Evolutionary conservation across 2,329 filamentous ascomycete genomes (phyloP), one percentile per base, ranked within the genome.

Genomic region (Aspergillus versicolor): DNA sequence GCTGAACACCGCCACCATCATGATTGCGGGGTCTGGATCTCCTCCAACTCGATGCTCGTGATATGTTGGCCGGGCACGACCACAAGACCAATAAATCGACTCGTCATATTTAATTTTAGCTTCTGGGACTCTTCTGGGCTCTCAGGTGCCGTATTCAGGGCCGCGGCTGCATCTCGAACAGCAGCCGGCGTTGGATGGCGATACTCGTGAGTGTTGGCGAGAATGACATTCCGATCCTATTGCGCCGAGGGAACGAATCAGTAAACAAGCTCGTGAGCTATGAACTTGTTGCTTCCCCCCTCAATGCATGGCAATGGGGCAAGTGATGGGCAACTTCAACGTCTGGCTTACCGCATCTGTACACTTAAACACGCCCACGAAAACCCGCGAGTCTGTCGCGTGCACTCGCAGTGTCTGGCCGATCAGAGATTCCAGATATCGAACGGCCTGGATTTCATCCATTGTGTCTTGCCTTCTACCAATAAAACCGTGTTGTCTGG

Each of bases 361-460:
- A 79, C 94, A 99, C 76, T 95, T 97, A 77, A 99, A 90, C 62
- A 87, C 83, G 19, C 94, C 94, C 54, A 92, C 85, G 74, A 97
- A 99, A 73, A 96, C 87, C 59, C 94, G 90, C 15, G 85, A 86
- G 71, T 97, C 93, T 4, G 86, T 90, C 13, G 89, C 90, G 66
- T 89, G 84, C 54, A 97, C 79, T 57, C 92, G 88, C 34, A 97
- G 77, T 40, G 85, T 90, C 72, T 90, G 90, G 73, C 90, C 90
- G 52, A 96, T 79, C 50, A 95, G 84, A 22, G 87, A 84, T 37
- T 77, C 70, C 42, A 79, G 63, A 58, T 77, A 79, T 49, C 69
- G 64, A 21, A 70, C 65, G 54, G 74, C 73, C 47, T 72, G 62
- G 32, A 65, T 64, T 45, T 71, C 67, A 38, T 75, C 68, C 75